phyloP scores from a whole-genome alignment of 495 filamentous ascomycete species.

The Penicillium arizonense region DNA sequence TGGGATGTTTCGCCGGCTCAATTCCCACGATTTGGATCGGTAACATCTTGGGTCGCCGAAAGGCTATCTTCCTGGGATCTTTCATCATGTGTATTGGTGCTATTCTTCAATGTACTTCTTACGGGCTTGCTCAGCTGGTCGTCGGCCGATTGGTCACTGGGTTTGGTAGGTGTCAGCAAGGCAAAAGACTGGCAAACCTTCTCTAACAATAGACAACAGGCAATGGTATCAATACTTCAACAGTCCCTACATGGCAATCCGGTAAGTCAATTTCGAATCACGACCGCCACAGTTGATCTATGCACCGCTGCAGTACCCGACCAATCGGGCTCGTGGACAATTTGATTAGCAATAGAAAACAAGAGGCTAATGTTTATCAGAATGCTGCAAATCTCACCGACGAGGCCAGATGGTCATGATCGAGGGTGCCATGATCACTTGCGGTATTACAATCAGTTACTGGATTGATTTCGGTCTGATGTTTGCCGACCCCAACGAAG shows the following conservation, averaged over 20 bases:
- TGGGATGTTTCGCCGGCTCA: conserved; percentile 64
- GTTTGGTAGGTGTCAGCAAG: conserved; percentile 44
- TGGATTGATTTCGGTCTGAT: conserved; percentile 74
- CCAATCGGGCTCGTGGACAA: too few relatives aligned
- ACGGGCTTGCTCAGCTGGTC: conserved; percentile 61
- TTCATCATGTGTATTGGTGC: conserved; percentile 59
- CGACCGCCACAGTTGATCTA: background rate
- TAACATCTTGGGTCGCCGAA: conserved; percentile 56
- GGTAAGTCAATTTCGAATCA: background rate
- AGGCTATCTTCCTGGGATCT: conserved; percentile 54
- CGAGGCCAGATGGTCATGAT: conserved; percentile 80
- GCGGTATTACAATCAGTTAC: conserved; percentile 70
- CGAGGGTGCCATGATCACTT: conserved; percentile 69
- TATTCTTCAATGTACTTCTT: conserved; percentile 61
- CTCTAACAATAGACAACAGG: conserved; percentile 12
- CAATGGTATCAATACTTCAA: conserved; percentile 63
- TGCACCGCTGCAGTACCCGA: background rate
- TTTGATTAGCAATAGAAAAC: too few relatives aligned
- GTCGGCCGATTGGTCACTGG: conserved; percentile 60
- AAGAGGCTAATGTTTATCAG: conserved; percentile 16
- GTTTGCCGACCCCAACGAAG: conserved; percentile 59
- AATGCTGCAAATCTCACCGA: conserved; percentile 71
- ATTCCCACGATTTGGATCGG: conserved; percentile 59
- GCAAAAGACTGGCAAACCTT: background rate
- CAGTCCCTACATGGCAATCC: conserved; percentile 75